Percentiles rank a stretch among this genome's conserved stretches.
These are phyloP conservation scores for Papiliotrema terrestris DNA, from an alignment of 1,284 basidiomycete genomes.

Conservation along the genomic window DNA sequence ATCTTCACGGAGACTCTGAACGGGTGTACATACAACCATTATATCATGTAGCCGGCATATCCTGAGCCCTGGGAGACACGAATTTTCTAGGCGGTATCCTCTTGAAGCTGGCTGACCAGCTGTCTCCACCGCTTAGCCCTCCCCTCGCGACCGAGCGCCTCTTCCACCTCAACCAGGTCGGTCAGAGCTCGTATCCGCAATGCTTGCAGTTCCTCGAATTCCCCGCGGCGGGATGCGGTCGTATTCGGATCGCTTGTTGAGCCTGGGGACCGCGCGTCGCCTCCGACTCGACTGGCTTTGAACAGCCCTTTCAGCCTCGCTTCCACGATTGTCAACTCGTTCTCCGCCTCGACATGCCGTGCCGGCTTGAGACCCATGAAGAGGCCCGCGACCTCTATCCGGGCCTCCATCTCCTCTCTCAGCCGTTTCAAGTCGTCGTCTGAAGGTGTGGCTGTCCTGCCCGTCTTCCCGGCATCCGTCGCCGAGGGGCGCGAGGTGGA, in stretches of 20 bases:
- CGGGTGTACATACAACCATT: too few relatives aligned
- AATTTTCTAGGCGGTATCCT: not conserved
- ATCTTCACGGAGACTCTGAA: too few relatives aligned
- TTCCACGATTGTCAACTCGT: constrained; percentile 23
- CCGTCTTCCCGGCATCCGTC: not conserved
- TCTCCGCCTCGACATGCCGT: constrained; percentile 19
- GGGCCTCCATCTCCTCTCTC: constrained; percentile 13
- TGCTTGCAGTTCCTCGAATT: not conserved
- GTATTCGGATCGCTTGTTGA: too few relatives aligned
- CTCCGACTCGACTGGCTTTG: not conserved
- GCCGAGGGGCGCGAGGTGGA: not conserved
- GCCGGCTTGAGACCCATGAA: constrained; percentile 11
- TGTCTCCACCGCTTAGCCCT: constrained; percentile 25
- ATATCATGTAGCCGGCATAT: too few relatives aligned
- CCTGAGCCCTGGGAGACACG: too few relatives aligned
- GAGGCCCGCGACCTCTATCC: constrained; percentile 25
- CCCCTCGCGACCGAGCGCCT: constrained; percentile 21
- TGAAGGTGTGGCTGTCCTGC: not conserved
- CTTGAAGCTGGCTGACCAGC: not conserved
- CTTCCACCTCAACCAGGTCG: constrained; percentile 23
- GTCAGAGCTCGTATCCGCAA: constrained; percentile 19
- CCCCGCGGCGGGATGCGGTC: too few relatives aligned
- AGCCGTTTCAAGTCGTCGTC: not conserved
- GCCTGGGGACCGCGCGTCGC: too few relatives aligned
- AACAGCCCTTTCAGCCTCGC: constrained; percentile 10